phyloP scores from a whole-genome alignment of 116 monocot species.

The Dioscorea cayenensis region DNA sequence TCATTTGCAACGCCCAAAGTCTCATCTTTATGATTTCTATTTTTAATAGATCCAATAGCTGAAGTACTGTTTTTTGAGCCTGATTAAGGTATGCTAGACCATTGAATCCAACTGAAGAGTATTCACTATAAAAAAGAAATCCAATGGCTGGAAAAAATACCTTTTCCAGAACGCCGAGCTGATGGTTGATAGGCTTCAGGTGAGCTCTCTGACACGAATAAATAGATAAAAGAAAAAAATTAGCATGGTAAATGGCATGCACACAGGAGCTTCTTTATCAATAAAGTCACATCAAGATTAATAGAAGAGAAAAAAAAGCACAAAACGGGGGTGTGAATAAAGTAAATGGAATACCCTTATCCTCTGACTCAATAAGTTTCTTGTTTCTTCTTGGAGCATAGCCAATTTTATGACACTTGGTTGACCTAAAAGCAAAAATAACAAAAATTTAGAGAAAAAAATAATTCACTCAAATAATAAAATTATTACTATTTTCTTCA shows the following conservation, averaged over 20 bases:
- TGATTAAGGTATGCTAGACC: neutral
- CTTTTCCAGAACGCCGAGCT: neutral
- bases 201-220: conserved; percentile 22
- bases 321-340: neutral
- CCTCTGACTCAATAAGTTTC: conserved; percentile 10
- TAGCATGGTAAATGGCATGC: neutral
- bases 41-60: neutral
- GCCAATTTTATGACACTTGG: conserved; percentile 38
- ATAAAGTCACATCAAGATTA: neutral
- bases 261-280: neutral
- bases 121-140: neutral
- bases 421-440: conserved; percentile 24
- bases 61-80: neutral
- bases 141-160: neutral
- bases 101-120: neutral
- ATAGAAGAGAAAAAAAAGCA: no score
- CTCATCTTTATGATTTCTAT: neutral
- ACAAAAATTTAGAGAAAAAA: neutral
- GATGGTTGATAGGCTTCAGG: conserved; percentile 3
- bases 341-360: neutral
- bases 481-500: neutral
- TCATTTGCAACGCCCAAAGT: neutral
- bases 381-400: conserved; percentile 29
- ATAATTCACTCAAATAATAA: neutral
- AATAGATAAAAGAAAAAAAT: neutral